Conservation (phyloP, 306 rosid genomes). For the Erythrophleum fordii region DNA sequence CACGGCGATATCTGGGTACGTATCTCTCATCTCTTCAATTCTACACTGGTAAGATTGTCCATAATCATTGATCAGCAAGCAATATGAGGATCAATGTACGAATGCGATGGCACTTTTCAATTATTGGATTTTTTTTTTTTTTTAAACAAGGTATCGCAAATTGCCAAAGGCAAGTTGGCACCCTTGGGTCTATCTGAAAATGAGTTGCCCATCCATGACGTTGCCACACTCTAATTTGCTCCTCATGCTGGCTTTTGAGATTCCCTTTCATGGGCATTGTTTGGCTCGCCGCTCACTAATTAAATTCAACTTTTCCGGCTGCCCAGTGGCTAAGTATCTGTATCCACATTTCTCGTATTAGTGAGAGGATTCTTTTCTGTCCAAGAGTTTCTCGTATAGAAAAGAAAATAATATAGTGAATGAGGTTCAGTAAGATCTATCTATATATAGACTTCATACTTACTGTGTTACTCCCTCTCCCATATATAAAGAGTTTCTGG, state of each 20-base stretch:
- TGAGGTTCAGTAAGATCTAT: no score
- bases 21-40: background rate
- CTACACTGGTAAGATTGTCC: background rate
- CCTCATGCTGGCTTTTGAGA: slow-evolving; percentile 39
- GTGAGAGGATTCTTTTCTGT: no score
- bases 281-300: background rate
- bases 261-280: slow-evolving; percentile 32
- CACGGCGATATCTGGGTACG: no score
- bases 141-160: slow-evolving; percentile 15
- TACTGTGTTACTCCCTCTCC: no score
- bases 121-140: background rate
- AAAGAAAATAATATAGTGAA: no score
- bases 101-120: background rate
- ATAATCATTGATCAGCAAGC: background rate
- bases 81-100: slow-evolving; percentile 4
- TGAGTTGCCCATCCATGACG: slow-evolving; percentile 37
- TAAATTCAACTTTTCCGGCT: background rate
- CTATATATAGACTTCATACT: no score
- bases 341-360: background rate
- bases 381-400: no score
- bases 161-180: slow-evolving; percentile 46
- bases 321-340: background rate
- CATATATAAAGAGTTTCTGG: no score
- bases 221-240: slow-evolving; percentile 31
- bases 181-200: slow-evolving; percentile 43